phyloP scores from a whole-genome alignment of 2,329 filamentous ascomycete genomes.

The Fusarium subglutinans region DNA sequence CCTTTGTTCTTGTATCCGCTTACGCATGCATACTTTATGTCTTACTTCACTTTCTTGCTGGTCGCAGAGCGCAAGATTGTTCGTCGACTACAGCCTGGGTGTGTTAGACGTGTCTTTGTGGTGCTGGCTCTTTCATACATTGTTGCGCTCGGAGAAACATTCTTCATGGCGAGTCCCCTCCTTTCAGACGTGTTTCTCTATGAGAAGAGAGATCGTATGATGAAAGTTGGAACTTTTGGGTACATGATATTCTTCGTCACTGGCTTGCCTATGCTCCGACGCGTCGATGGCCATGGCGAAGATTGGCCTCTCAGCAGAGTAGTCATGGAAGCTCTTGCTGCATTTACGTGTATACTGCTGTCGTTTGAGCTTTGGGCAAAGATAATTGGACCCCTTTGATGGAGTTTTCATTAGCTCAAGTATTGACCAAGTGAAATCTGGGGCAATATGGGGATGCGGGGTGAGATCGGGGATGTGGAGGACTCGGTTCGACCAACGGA shows the following conservation, averaged over 20 bases:
- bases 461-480: not conserved
- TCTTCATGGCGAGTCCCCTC: conserved; percentile 2
- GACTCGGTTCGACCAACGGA: not conserved
- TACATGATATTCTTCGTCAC: not conserved
- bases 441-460: not conserved
- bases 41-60: not conserved
- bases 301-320: conserved; percentile 1
- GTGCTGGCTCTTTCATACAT: not conserved
- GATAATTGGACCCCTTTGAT: conserved; percentile 1
- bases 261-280: not conserved
- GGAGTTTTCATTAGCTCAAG: not conserved
- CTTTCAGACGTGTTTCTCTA: conserved; percentile 1
- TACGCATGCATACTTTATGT: conserved; percentile 9
- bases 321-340: not conserved
- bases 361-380: conserved; percentile 7
- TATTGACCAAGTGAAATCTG: not conserved
- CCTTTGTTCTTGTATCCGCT: conserved; percentile 11
- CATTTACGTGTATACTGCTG: not conserved
- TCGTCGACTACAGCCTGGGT: not conserved
- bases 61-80: not conserved
- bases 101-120: not conserved
- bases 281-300: not conserved
- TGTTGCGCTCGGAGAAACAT: not conserved
- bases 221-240: not conserved
- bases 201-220: conserved; percentile 3